A percentile compares a stretch with the other conserved stretches of the same genome.
Evolutionary conservation across 768 basidiomycete species (phyloP).

Genomic region (Collybia nuda): DNA sequence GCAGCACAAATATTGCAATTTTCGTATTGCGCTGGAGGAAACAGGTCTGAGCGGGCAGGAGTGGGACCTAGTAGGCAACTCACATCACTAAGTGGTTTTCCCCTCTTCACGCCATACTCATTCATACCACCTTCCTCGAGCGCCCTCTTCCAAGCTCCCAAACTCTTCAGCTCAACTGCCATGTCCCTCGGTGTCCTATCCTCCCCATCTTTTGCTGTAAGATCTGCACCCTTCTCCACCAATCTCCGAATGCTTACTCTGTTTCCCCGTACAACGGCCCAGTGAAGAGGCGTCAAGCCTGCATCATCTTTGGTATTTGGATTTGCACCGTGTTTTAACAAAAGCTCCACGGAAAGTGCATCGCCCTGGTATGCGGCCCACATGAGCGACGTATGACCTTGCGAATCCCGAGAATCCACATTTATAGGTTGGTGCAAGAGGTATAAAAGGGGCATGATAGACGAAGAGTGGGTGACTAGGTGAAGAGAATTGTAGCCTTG

Average conservation of each 20-base stretch:
- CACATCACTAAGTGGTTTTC: constrained; percentile 73
- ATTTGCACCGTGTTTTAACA: constrained; percentile 86
- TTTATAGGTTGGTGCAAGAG: constrained; percentile 91
- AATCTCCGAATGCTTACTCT: constrained; percentile 81
- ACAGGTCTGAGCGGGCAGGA: constrained; percentile 2
- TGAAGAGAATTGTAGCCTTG: constrained; percentile 98
- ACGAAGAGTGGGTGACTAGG: constrained; percentile 91
- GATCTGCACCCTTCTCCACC: constrained; percentile 82
- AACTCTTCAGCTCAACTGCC: constrained; percentile 89
- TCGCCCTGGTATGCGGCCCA: constrained; percentile 99
- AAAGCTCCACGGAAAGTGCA: constrained; percentile 87
- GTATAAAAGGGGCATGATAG: constrained; percentile 92
- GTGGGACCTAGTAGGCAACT: constrained; percentile 1
- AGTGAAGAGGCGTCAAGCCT: constrained; percentile 89
- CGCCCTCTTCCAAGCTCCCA: constrained; percentile 88
- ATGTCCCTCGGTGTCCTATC: constrained; percentile 92
- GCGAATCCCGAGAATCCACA: constrained; percentile 86
- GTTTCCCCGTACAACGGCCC: constrained; percentile 98
- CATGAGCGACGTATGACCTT: constrained; percentile 95
- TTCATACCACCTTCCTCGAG: constrained; percentile 85
- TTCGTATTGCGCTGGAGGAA: constrained; percentile 71
- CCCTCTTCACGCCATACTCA: constrained; percentile 68
- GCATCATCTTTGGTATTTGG: constrained; percentile 73
- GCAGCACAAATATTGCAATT: constrained; percentile 74
- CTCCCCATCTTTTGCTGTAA: constrained; percentile 76